Evolutionary conservation across 371 early-diverging fungal species (phyloP), one percentile per base, ranked within the genome.

Genomic region (Actinomortierella ambigua): DNA sequence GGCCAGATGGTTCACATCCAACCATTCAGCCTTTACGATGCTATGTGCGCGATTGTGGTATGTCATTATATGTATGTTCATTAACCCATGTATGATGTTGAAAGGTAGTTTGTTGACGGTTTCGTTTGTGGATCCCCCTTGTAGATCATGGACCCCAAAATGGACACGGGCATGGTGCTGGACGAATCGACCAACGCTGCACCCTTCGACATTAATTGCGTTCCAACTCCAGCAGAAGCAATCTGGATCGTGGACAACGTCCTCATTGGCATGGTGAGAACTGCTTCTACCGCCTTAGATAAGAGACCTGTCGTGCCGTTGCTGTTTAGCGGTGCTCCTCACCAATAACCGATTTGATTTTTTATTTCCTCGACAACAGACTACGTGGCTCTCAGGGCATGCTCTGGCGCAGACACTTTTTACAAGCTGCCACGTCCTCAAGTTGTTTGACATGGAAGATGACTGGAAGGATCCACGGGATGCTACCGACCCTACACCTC

Each of bases 101-200:
- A 18, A 18, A 26, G 11, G 6, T 40, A 22, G 44, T 46, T 29
- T 28, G 34, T 43, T 27, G n/a, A 18, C 22, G 43, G 18, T 26
- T 22, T 26, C 42, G 8, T 20, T 26, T 42, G 17, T 50, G 20
- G 18, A 29, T 11, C 29, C 29, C 29, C 15, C 41, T 22, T 40
- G 17, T 56, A 86, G 82, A 88, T 93, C 39, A 91, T 93, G 91
- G 90, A 93, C 75, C 91, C 93, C 2, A 87, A 88, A 52, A 91
- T 91, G 91, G 93, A 93, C 61, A 85, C 88, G 1, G 91, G 93
- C 24, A 88, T 90, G 85, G 61, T 77, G 1, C 40, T 77, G n/a
- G 73, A 85, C 13, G 69, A 77, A 17, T 81, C 80, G 11, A 65
- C 77, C 8, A 60, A 71, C 11, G 62, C 57, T 9, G 44, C 53